Percentiles rank a stretch among this genome's conserved stretches.
Evolutionary conservation across 768 basidiomycete genomes (phyloP).

Genomic region (Phanerochaete carnosa): DNA sequence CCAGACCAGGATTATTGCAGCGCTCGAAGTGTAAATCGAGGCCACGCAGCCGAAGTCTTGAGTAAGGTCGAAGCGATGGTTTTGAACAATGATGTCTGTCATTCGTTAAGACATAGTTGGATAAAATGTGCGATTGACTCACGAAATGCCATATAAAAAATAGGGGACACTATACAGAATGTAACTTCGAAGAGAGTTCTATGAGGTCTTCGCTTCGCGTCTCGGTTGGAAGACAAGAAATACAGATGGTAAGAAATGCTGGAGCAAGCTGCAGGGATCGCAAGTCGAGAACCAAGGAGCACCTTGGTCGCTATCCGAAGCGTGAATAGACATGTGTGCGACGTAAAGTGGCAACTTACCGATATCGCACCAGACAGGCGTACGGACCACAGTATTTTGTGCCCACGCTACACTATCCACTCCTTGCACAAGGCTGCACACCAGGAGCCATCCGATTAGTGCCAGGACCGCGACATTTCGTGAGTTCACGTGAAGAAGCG

Average conservation of each 20-base stretch:
- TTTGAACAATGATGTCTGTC: conserved; percentile 31
- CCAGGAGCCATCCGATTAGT: conserved; percentile 29
- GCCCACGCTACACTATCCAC: conserved; percentile 34
- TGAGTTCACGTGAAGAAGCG: conserved; percentile 24
- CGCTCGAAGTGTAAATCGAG: conserved; percentile 30
- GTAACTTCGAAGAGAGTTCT: conserved; percentile 16
- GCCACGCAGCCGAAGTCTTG: conserved; percentile 29
- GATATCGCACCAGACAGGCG: conserved; percentile 35
- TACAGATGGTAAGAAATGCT: conserved; percentile 14
- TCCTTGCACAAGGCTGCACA: conserved; percentile 32
- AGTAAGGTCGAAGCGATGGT: conserved; percentile 29
- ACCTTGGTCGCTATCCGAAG: conserved; percentile 18
- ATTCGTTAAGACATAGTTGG: neutral
- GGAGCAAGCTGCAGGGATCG: conserved; percentile 16
- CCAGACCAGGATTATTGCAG: conserved; percentile 42
- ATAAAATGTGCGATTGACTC: conserved; percentile 12
- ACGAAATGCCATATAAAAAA: conserved; percentile 32
- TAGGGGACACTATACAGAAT: conserved; percentile 23
- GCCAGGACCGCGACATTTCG: conserved; percentile 29
- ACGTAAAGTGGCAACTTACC: conserved; percentile 19
- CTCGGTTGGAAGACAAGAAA: conserved; percentile 10
- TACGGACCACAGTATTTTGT: conserved; percentile 15
- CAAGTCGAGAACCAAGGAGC: conserved; percentile 16
- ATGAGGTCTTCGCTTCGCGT: conserved; percentile 9
- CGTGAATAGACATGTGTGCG: neutral